These are phyloP conservation scores for Aristolochia fimbriata DNA, from an alignment of 164 flowering plant species.

Conservation along the genomic window DNA sequence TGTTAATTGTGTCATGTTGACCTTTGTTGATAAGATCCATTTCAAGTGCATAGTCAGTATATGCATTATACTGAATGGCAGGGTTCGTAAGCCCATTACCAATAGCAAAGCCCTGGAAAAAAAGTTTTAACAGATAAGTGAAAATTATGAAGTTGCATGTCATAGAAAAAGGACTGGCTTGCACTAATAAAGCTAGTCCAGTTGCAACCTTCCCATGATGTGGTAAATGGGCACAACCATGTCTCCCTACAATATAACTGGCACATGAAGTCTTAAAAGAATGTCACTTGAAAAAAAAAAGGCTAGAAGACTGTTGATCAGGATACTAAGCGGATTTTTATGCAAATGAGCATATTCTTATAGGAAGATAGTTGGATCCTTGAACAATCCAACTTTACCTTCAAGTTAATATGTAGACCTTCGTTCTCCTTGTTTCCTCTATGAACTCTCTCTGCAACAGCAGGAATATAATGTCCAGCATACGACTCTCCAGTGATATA, in stretches of 20 bases:
- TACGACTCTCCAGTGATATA: constrained; percentile 79
- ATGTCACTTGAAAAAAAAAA: too few species aligned
- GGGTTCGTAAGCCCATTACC: constrained; percentile 82
- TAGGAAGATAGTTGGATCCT: background rate
- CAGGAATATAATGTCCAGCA: constrained; percentile 84
- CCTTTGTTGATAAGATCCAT: constrained; percentile 40
- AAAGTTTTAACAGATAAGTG: too few species aligned
- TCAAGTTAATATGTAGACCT: constrained; percentile 54
- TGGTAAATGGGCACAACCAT: too few species aligned
- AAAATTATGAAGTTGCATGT: too few species aligned
- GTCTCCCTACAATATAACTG: too few species aligned
- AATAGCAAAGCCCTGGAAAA: constrained; percentile 66
- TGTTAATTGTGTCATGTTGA: constrained; percentile 30
- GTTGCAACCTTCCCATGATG: too few species aligned
- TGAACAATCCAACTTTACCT: constrained; percentile 21
- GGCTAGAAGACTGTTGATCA: too few species aligned
- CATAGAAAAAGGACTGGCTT: too few species aligned
- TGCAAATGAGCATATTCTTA: background rate
- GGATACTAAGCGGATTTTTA: too few species aligned
- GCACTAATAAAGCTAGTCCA: too few species aligned
- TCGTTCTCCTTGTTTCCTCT: constrained; percentile 60
- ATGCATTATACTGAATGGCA: constrained; percentile 55
- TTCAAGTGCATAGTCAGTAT: constrained; percentile 65
- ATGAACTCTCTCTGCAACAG: constrained; percentile 66
- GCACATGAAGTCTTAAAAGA: too few species aligned